phyloP scores from a whole-genome alignment of 164 flowering plant genomes.

The Berberis thunbergii region DNA sequence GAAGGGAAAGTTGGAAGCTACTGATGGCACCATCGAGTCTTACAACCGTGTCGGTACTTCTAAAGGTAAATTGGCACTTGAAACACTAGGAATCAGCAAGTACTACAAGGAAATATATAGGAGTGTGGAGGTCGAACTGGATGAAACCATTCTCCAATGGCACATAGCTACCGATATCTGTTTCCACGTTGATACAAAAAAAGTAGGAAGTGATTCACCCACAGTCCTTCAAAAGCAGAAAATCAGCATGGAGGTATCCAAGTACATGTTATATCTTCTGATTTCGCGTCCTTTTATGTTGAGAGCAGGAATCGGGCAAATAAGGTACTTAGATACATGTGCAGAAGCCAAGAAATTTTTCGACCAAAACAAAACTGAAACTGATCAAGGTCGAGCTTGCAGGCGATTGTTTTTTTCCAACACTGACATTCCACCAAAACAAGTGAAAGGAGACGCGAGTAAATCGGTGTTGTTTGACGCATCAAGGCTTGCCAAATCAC shows the following conservation, averaged over 20 bases:
- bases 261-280: slow-evolving; percentile 18
- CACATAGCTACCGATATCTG: slow-evolving; percentile 27
- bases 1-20: slow-evolving; percentile 1
- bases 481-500: slow-evolving; percentile 8
- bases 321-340: slow-evolving; percentile 15
- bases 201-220: background rate
- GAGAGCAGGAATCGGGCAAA: slow-evolving; percentile 9
- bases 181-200: background rate
- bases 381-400: background rate
- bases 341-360: slow-evolving; percentile 14
- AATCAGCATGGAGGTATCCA: slow-evolving; percentile 8
- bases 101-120: background rate
- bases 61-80: slow-evolving; percentile 14
- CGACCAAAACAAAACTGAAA: background rate
- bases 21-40: slow-evolving; percentile 1
- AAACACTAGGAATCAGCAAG: background rate
- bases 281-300: slow-evolving; percentile 10
- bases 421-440: background rate
- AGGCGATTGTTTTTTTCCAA: background rate
- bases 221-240: background rate
- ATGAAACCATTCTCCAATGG: slow-evolving; percentile 23
- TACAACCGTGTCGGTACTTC: slow-evolving; percentile 3
- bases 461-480: slow-evolving; percentile 19
- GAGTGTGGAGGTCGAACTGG: slow-evolving; percentile 17
- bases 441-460: slow-evolving; percentile 16